Evolutionary conservation across 73 alveolate species (phyloP), one percentile per base, ranked within the genome.

Genomic region (Durusdinium trenchii): DNA sequence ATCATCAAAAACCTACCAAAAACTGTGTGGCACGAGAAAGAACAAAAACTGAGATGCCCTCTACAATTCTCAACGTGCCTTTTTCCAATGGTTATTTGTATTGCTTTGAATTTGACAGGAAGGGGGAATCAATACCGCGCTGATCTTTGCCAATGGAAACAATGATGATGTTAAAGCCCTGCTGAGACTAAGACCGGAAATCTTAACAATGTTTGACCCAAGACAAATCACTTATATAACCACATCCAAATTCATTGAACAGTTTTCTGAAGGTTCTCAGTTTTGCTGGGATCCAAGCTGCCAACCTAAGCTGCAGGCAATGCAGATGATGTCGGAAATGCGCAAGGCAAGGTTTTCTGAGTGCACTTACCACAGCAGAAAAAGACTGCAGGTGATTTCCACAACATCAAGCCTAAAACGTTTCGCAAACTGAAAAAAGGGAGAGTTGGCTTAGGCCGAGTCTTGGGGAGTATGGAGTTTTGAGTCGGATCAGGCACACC

Each of bases 241-340:
- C 73, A 60, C 73, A 23, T 23, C 18, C 6, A 23, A 60, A 16
- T 23, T 60, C 7, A 60, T 16, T 57, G 12, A 57, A 23, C 30
- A 60, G 73, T 60, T 60, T 32, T 60, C 73, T 12, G 69, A 23
- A 60, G 73, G 18, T 60, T 0, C 4, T 60, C 69, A n/a, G n/a
- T n/a, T n/a, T n/a, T 60, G 1, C 30, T 60, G 73, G 73, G 73
- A 60, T 32, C 73, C 73, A 60, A 23, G 73, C 30, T 57, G 12
- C 1, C 7, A 7, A 18, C 84, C 3, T 81, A 12, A 6, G 9
- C 91, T 30, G 14, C 60, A 84, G 94, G 94, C 95, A 35, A 86
- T 86, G 95, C 95, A 86, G 45, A 86, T 86, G 95, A 86, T 86
- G 95, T 57, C 95, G 20, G 95, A 86, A 82, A 86, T 86, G 95